These are phyloP conservation scores for Cercospora brassicicola DNA, from an alignment of 2,329 filamentous ascomycete genomes.

Conservation along the genomic window DNA sequence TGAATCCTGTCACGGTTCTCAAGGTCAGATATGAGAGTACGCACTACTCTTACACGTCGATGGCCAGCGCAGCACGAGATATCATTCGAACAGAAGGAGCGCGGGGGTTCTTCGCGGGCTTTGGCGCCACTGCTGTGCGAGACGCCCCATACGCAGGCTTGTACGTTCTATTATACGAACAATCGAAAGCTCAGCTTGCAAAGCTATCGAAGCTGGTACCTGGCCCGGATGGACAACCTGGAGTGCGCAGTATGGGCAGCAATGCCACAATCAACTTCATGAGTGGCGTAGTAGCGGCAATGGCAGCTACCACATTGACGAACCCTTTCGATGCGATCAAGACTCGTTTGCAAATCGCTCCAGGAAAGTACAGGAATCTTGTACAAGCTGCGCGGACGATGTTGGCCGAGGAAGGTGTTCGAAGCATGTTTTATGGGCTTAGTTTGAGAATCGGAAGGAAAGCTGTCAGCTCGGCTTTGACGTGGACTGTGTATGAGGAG, in stretches of 20 bases:
- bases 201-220: slow-evolving; percentile 12
- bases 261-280: slow-evolving; percentile 78
- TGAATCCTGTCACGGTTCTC: slow-evolving; percentile 95
- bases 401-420: slow-evolving; percentile 75
- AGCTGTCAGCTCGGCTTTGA: slow-evolving; percentile 87
- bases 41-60: slow-evolving; percentile 77
- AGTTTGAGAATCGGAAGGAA: slow-evolving; percentile 86
- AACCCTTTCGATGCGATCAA: slow-evolving; percentile 98
- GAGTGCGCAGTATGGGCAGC: slow-evolving; percentile 33
- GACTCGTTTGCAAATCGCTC: slow-evolving; percentile 89
- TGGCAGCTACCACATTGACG: slow-evolving; percentile 79
- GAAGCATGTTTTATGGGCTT: slow-evolving; percentile 81
- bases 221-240: slow-evolving; percentile 16
- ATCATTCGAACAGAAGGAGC: slow-evolving; percentile 73
- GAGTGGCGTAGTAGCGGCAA: slow-evolving; percentile 77
- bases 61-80: slow-evolving; percentile 69
- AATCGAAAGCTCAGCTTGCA: slow-evolving; percentile 66
- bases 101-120: slow-evolving; percentile 87
- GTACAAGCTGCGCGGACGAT: slow-evolving; percentile 73
- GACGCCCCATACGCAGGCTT: slow-evolving; percentile 96
- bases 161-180: slow-evolving; percentile 92
- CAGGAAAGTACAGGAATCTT: slow-evolving; percentile 78
- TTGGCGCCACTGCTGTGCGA: slow-evolving; percentile 86
- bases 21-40: slow-evolving; percentile 95
- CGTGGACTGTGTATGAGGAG: slow-evolving; percentile 97